Percentiles rank a stretch among this genome's conserved stretches.
Evolutionary conservation across 2,329 filamentous ascomycete genomes (phyloP).

Genomic region (Parastagonospora nodorum): DNA sequence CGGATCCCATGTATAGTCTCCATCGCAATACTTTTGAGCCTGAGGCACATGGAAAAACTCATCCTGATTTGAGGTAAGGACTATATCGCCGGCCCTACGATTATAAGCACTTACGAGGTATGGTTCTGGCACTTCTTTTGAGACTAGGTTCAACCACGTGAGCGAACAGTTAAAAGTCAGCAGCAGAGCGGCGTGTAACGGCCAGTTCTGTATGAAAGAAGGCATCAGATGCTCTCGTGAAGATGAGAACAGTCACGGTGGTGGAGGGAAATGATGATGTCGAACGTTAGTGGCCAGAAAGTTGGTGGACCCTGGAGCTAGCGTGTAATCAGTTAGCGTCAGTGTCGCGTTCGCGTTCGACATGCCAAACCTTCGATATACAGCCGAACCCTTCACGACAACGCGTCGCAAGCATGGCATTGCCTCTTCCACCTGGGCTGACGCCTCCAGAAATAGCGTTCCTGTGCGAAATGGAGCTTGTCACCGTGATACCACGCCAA

Average conservation of each 20-base stretch:
- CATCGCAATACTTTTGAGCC: constrained; percentile 82
- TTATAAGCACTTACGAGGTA: constrained; percentile 57
- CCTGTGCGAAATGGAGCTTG: constrained; percentile 94
- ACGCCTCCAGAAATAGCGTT: constrained; percentile 90
- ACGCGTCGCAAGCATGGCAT: constrained; percentile 58
- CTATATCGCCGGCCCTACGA: background rate
- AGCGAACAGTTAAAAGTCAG: constrained; percentile 24
- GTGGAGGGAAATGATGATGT: constrained; percentile 6
- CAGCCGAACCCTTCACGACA: background rate
- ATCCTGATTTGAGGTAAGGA: constrained; percentile 60
- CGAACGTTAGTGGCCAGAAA: constrained; percentile 11
- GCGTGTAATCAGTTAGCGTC: constrained; percentile 22
- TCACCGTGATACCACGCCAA: constrained; percentile 91
- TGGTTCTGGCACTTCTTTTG: constrained; percentile 58
- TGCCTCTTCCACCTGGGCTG: constrained; percentile 68
- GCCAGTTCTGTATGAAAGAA: constrained; percentile 26
- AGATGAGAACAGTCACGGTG: constrained; percentile 2
- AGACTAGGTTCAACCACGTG: constrained; percentile 48
- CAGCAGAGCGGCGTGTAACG: constrained; percentile 25
- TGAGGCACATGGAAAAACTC: constrained; percentile 91
- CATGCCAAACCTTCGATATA: constrained; percentile 8
- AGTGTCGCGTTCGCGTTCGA: constrained; percentile 13
- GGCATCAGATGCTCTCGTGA: constrained; percentile 18
- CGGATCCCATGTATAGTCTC: constrained; percentile 80
- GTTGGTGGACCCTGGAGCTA: constrained; percentile 21